Conservation (phyloP, 257 asterid genomes). For the Ilex asprella region DNA sequence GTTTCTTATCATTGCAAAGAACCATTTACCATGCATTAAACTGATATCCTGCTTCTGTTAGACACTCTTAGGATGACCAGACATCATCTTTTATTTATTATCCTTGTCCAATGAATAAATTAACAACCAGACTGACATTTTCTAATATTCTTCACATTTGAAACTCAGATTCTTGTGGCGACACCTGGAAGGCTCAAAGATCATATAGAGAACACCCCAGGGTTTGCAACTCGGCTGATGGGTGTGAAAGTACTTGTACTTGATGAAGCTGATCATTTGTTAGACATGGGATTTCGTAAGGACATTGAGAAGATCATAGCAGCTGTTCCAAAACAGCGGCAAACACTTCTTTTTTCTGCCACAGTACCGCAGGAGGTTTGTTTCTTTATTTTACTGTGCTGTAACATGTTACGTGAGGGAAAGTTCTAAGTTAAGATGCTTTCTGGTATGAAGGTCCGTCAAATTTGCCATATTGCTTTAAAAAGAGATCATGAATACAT, state of each 20-base stretch:
- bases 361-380: slow-evolving; percentile 83
- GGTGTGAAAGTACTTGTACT: slow-evolving; percentile 90
- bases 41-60: no score
- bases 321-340: slow-evolving; percentile 95
- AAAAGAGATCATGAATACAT: slow-evolving; percentile 88
- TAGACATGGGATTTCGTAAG: slow-evolving; percentile 97
- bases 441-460: slow-evolving; percentile 62
- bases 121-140: background rate
- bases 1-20: background rate
- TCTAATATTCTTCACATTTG: slow-evolving; percentile 3
- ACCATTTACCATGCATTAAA: background rate
- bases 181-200: slow-evolving; percentile 98
- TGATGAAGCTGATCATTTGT: slow-evolving; percentile 95
- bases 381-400: slow-evolving; percentile 3
- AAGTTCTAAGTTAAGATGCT: slow-evolving; percentile 10
- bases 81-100: no score
- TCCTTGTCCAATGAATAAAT: background rate
- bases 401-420: slow-evolving; percentile 6
- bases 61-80: no score
- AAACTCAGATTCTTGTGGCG: slow-evolving; percentile 86
- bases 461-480: slow-evolving; percentile 81
- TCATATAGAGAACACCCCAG: slow-evolving; percentile 90
- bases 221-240: slow-evolving; percentile 90
- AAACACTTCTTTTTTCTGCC: slow-evolving; percentile 94
- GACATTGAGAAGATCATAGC: slow-evolving; percentile 83